Conservation (phyloP, 495 filamentous ascomycete genomes). For the Hypomontagnella submonticulosa region DNA sequence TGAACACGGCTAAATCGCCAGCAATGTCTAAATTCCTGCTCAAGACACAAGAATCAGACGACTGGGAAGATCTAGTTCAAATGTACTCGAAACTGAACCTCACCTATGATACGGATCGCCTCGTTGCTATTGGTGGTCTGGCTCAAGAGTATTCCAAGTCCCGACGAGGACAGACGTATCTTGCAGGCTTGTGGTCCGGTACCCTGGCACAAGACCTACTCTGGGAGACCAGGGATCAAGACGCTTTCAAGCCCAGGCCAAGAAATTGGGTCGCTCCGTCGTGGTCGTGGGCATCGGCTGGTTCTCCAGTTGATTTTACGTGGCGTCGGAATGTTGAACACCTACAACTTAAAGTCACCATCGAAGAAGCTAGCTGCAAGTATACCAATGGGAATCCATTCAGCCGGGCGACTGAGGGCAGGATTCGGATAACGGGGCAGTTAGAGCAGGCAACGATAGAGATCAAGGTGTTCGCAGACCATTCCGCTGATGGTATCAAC, state of each 20-base stretch:
- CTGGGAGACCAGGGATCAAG: not conserved
- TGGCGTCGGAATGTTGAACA: too few relatives aligned
- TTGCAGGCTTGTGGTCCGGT: slow-evolving; percentile 23
- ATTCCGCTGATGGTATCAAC: too few relatives aligned
- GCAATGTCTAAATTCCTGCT: too few relatives aligned
- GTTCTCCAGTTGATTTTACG: too few relatives aligned
- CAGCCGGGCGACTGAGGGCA: too few relatives aligned
- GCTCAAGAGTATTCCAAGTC: not conserved
- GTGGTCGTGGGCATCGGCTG: slow-evolving; percentile 5
- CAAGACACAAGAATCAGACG: not conserved
- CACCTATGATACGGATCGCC: slow-evolving; percentile 8
- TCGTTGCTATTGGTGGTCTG: slow-evolving; percentile 6
- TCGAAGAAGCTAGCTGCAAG: too few relatives aligned
- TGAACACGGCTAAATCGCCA: too few relatives aligned
- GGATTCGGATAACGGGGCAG: too few relatives aligned
- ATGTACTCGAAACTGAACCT: slow-evolving; percentile 6
- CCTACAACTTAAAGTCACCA: too few relatives aligned
- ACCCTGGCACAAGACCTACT: slow-evolving; percentile 6
- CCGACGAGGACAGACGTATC: not conserved
- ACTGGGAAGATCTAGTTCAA: slow-evolving; percentile 7
- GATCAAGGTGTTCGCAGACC: too few relatives aligned
- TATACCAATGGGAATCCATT: too few relatives aligned
- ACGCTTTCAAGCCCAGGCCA: not conserved
- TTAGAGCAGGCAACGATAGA: too few relatives aligned
- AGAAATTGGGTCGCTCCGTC: not conserved